These are phyloP conservation scores for Colletotrichum sublineola DNA, from an alignment of 2,329 filamentous ascomycete genomes.

Conservation along the genomic window DNA sequence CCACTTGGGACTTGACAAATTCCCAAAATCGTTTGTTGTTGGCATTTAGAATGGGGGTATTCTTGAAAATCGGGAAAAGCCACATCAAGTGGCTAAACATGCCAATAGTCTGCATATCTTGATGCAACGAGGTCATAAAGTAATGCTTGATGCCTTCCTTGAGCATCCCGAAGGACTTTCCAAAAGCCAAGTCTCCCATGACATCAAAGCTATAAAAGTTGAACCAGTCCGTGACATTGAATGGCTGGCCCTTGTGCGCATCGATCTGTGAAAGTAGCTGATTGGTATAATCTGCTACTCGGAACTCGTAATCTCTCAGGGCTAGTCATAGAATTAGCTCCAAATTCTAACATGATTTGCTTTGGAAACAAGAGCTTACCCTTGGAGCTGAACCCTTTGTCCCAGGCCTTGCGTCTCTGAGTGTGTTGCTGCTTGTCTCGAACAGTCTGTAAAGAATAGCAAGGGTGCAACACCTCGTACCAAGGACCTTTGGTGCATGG, in stretches of 20 bases:
- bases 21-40: slow-evolving; percentile 43
- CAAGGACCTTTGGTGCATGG: slow-evolving; percentile 51
- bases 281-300: slow-evolving; percentile 46
- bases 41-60: slow-evolving; percentile 43
- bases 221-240: slow-evolving; percentile 51
- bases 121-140: slow-evolving; percentile 47
- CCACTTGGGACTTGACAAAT: slow-evolving; percentile 42
- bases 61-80: slow-evolving; percentile 45
- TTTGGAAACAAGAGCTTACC: slow-evolving; percentile 31
- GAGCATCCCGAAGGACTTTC: slow-evolving; percentile 53
- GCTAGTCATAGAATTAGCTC: slow-evolving; percentile 18
- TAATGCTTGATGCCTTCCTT: slow-evolving; percentile 46
- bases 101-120: slow-evolving; percentile 45
- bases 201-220: slow-evolving; percentile 56
- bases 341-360: no score
- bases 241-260: slow-evolving; percentile 40
- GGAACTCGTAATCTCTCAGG: slow-evolving; percentile 48
- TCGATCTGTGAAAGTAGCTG: slow-evolving; percentile 46
- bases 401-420: slow-evolving; percentile 52
- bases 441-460: slow-evolving; percentile 48
- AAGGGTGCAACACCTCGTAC: slow-evolving; percentile 51
- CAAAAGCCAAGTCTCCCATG: slow-evolving; percentile 58
- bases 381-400: slow-evolving; percentile 49
- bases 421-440: slow-evolving; percentile 50
- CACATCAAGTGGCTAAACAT: slow-evolving; percentile 46